Evolutionary conservation across 345 rosid species (phyloP).

Genomic region (Acer negundo): DNA sequence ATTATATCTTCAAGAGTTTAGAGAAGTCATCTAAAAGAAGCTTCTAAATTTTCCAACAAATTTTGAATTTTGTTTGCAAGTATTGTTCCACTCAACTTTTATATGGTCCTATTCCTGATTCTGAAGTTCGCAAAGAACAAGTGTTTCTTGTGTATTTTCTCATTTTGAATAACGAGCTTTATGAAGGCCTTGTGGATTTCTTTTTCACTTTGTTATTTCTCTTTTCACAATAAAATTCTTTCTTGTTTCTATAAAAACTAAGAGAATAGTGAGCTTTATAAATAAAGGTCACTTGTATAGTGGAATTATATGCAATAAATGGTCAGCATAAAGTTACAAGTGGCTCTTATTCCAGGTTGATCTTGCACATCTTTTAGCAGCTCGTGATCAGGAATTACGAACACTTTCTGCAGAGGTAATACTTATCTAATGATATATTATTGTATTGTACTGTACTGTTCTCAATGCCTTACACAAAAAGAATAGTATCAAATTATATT

Average conservation of each 20-base stretch:
- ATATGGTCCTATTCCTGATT: not conserved
- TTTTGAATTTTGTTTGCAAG: not conserved
- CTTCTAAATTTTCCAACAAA: not conserved
- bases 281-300: not conserved
- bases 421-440: not conserved
- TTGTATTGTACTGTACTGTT: not conserved
- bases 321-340: slow-evolving; percentile 2
- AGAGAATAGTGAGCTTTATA: not conserved
- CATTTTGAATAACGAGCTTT: not conserved
- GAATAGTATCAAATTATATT: not conserved
- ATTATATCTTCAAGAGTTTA: not conserved
- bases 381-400: slow-evolving; percentile 92
- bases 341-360: slow-evolving; percentile 65
- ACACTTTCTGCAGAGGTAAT: slow-evolving; percentile 91
- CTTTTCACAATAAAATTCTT: not conserved
- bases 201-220: not conserved
- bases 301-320: not conserved
- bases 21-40: not conserved
- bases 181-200: not conserved
- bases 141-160: not conserved
- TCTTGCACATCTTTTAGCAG: slow-evolving; percentile 89
- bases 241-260: not conserved
- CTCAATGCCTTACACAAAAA: not conserved
- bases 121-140: not conserved
- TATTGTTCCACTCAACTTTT: not conserved